Conservation (phyloP, 2,329 filamentous ascomycete genomes). For the Aspergillus ibericus region DNA sequence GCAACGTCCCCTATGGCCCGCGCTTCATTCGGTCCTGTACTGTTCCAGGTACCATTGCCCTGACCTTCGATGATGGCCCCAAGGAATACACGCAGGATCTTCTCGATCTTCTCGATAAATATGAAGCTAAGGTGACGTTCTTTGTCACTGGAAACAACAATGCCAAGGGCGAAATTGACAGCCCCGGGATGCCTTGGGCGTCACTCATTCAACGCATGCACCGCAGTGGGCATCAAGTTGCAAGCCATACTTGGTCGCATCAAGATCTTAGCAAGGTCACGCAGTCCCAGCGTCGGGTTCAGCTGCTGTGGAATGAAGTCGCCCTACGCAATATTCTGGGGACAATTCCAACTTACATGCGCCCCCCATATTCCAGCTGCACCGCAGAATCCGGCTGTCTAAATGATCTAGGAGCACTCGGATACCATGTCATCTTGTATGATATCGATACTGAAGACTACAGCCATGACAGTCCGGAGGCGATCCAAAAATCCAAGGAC, state of each 20-base stretch:
- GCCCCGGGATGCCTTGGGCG: slow-evolving; percentile 41
- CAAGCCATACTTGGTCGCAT: slow-evolving; percentile 55
- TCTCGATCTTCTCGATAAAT: slow-evolving; percentile 60
- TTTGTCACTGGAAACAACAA: slow-evolving; percentile 59
- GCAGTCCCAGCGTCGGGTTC: slow-evolving; percentile 35
- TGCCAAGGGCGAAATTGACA: slow-evolving; percentile 47
- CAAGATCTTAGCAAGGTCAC: slow-evolving; percentile 46
- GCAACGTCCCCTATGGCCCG: slow-evolving; percentile 39
- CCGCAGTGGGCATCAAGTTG: slow-evolving; percentile 51
- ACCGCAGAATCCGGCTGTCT: slow-evolving; percentile 38
- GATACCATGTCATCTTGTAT: slow-evolving; percentile 52
- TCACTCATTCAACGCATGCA: slow-evolving; percentile 44
- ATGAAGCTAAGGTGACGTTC: slow-evolving; percentile 66
- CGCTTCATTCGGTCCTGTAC: slow-evolving; percentile 40
- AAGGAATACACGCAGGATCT: slow-evolving; percentile 62
- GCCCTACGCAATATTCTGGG: slow-evolving; percentile 51
- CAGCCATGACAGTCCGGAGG: slow-evolving; percentile 37
- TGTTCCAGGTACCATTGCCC: slow-evolving; percentile 60
- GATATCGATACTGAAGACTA: slow-evolving; percentile 52
- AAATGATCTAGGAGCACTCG: slow-evolving; percentile 45
- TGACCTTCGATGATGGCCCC: slow-evolving; percentile 69
- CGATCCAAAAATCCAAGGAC: slow-evolving; percentile 43
- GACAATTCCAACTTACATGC: slow-evolving; percentile 54
- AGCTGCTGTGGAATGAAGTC: slow-evolving; percentile 51
- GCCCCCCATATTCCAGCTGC: slow-evolving; percentile 52